Evolutionary conservation across 2,329 filamentous ascomycete genomes (phyloP), one percentile per base, ranked within the genome.

Genomic region (Cryphonectria parasitica): DNA sequence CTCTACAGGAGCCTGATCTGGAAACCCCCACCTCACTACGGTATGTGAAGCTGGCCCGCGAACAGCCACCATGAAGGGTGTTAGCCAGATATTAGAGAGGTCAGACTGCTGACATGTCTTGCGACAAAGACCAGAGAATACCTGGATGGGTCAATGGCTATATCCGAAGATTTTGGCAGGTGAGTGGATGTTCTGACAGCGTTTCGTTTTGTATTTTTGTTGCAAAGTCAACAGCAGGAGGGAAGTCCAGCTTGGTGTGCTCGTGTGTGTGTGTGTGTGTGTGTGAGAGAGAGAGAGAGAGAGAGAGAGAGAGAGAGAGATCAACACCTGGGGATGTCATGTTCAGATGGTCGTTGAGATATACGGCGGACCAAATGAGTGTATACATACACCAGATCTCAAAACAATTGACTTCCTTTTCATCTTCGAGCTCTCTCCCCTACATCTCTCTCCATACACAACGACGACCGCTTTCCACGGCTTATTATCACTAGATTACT

Each of bases 151-250:
- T 98, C 31, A 92, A 90, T 75, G 94, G 95, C 75, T 99, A 98
- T 80, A 95, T 99, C 56, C 90, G 96, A 70, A 89, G 96, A 52
- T 98, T 99, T 82, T 99, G 96, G 96, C 96, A 99, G 90, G 95
- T 97, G 86, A 76, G 91, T 80, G 31, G 60, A 62, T 22, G 2
- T 66, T 28, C 15, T 36, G n/a, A 25, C 15, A 1, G 5, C 15
- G 11, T 65, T 69, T 28, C 64, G 69, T 60, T 2, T 68, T 58
- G 34, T 72, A 31, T 28, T 69, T 72, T 58, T 36, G 54, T 64
- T 39, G n/a, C 36, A 17, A 19, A 17, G 22, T 25, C 34, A 62
- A 17, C 25, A 49, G 22, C 45, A 49, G 45, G 45, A 49, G 22
- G 22, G 22, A n/a, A 49, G 22, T 49, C 45, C 45, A n/a, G 45